Evolutionary conservation across 768 basidiomycete genomes (phyloP), one percentile per base, ranked within the genome.

Genomic region (Boletus fagicola): DNA sequence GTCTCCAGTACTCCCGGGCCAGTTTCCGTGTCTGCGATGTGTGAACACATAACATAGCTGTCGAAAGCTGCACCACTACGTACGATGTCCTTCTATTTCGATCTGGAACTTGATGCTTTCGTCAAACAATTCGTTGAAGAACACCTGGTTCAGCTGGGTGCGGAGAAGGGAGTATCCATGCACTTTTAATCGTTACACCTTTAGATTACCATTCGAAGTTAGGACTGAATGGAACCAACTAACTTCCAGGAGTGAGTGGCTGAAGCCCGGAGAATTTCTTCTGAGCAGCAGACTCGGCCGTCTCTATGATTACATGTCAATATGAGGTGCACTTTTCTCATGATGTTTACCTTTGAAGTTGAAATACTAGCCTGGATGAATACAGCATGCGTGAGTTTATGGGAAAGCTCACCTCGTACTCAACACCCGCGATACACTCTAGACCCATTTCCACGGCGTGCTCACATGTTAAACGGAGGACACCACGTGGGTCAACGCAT

Each of bases 131-230:
- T 88, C 92, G 59, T 86, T 82, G 72, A 98, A 98, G 71, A 95
- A 99, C 15, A 80, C 84, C 55, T 84, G 85, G 72, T 98, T 96
- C 33, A 96, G 77, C 43, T 95, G 92, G 0, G 94, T 93, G 40
- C 95, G 81, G 5, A 99, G 80, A 35, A 98, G 79, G 5, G 94
- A 97, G 70, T 98, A 98, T 5, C 97, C 97, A 65, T 98, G 97
- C 90, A 96, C 94, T 98, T 58, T 28, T 7, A 15, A 40, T 39
- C 50, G 47, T 49, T 46, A 54, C 5, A 44, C 30, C 15, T 51
- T 68, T 30, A 62, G 54, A 24, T 5, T 26, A 43, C 35, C 15
- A 28, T 9, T 36, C 15, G 18, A 51, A 43, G 35, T 20, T 7
- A 7, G 35, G 11, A 33, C 18, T 10, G n/a, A 49, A 42, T 4